A percentile compares a stretch with the other conserved stretches of the same genome.
Evolutionary conservation across 306 rosid species (phyloP).

Genomic region (Corylus heterophylla): DNA sequence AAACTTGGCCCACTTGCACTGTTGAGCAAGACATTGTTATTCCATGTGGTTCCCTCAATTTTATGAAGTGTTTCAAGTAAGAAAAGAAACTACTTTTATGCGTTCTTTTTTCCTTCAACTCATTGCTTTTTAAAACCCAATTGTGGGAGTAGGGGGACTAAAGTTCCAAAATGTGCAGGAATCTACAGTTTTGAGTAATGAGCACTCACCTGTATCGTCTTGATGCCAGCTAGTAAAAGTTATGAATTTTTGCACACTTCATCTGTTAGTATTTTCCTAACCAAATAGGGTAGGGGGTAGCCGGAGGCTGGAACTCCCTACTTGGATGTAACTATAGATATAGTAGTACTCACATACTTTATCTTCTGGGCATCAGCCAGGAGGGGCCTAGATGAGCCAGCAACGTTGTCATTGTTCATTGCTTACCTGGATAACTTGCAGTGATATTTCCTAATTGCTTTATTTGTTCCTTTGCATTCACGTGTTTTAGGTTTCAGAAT

Average conservation of each 20-base stretch:
- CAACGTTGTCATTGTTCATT: neutral
- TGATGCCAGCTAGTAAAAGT: neutral
- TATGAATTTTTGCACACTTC: too few species aligned
- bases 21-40: neutral
- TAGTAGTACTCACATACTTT: too few species aligned
- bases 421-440: neutral
- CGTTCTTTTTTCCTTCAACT: neutral
- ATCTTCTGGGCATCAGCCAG: too few species aligned
- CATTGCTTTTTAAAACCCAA: neutral
- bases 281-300: too few species aligned
- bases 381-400: too few species aligned
- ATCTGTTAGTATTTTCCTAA: too few species aligned
- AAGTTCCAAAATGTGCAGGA: neutral
- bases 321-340: too few species aligned
- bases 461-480: neutral
- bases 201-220: neutral
- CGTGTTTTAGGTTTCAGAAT: too few species aligned
- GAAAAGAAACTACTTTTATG: neutral
- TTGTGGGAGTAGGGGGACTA: neutral
- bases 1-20: neutral
- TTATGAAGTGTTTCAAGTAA: neutral
- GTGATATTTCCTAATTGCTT: neutral
- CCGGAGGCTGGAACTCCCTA: too few species aligned
- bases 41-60: neutral
- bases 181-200: neutral